Evolutionary conservation across 163 green algal species (phyloP), one percentile per base, ranked within the genome.

Genomic region (Scenedesmus sp.): DNA sequence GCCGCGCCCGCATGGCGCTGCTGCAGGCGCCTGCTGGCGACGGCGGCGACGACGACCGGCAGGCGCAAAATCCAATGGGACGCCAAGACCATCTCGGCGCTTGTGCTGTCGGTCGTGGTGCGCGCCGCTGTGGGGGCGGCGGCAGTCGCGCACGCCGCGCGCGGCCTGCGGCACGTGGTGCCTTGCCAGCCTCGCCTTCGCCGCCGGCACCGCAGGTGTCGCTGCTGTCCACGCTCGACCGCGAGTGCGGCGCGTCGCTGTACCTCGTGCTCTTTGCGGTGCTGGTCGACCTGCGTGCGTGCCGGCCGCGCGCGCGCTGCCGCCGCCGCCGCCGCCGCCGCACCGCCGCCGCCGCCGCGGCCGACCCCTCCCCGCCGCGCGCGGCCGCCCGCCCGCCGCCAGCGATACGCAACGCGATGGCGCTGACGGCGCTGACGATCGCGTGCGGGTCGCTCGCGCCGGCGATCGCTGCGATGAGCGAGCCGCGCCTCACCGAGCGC

Each of bases 201-300:
- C 39, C 39, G 10, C 10, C 7, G 7, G 39, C 39, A 47, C 39
- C 10, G 39, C 39, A 74, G 62, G 62, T 81, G 9, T 81, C 74
- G 2, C 31, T 81, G 24, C 60, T 48, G 4, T 81, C 74, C 7
- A 69, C 60, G 24, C 18, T 81, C 2, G 74, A 81, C 74, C 36
- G 74, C 15, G 62, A 75, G 60, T 74, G 74, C 45, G 74, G 74
- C 20, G 62, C 53, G 20, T 29, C 31, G 6, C 50, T 75, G 24
- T 81, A 81, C 74, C 29, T 81, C 34, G 74, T 74, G 15, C n/a
- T 81, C n/a, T 81, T 75, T 53, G 60, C 74, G 14, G 62, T 67
- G 13, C 34, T 81, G 24, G 50, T 75, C 2, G 17, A 67, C 20
- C 24, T 67, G 24, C 48, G 74, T 80, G 33, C 71, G 72, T 60